Percentiles rank a stretch among this genome's conserved stretches.
Evolutionary conservation across 2,329 filamentous ascomycete genomes (phyloP).

Genomic region (Clathrospora elynae): DNA sequence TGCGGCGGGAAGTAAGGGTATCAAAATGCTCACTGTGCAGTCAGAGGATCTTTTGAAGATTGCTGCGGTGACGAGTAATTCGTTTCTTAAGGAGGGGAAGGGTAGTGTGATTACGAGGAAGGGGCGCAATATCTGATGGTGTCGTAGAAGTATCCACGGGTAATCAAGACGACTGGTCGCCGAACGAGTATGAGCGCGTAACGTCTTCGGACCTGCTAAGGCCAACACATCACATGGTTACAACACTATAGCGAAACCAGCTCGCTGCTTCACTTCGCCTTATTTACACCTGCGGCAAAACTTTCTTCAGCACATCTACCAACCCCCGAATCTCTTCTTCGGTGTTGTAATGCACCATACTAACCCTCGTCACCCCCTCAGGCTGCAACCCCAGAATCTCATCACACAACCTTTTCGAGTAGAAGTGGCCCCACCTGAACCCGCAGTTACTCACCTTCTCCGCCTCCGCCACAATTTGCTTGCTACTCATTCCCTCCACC

Average conservation of each 20-base stretch:
- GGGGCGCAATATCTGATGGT: too few species aligned
- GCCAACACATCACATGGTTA: too few species aligned
- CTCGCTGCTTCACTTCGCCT: too few species aligned
- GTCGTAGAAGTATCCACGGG: too few species aligned
- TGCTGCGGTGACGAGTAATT: background rate
- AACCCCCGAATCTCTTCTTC: slow-evolving; percentile 63
- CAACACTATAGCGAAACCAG: too few species aligned
- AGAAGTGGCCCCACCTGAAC: slow-evolving; percentile 71
- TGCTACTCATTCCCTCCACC: slow-evolving; percentile 62
- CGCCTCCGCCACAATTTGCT: slow-evolving; percentile 65
- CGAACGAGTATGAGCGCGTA: too few species aligned
- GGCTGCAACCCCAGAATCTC: slow-evolving; percentile 63
- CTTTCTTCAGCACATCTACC: slow-evolving; percentile 59
- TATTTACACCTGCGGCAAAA: slow-evolving; percentile 40
- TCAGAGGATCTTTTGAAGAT: background rate
- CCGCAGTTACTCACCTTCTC: slow-evolving; percentile 65
- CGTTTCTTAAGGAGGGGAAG: slow-evolving; percentile 1
- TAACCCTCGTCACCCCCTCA: slow-evolving; percentile 71
- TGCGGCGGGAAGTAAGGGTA: background rate
- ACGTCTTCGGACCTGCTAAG: too few species aligned
- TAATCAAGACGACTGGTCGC: too few species aligned
- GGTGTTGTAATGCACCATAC: slow-evolving; percentile 75
- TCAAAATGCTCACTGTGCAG: background rate
- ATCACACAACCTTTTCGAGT: slow-evolving; percentile 66
- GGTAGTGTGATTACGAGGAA: background rate